Percentiles rank a stretch among this genome's conserved stretches.
phyloP scores from a whole-genome alignment of 768 basidiomycete genomes.

The Lanmaoa pseudosensibilis region DNA sequence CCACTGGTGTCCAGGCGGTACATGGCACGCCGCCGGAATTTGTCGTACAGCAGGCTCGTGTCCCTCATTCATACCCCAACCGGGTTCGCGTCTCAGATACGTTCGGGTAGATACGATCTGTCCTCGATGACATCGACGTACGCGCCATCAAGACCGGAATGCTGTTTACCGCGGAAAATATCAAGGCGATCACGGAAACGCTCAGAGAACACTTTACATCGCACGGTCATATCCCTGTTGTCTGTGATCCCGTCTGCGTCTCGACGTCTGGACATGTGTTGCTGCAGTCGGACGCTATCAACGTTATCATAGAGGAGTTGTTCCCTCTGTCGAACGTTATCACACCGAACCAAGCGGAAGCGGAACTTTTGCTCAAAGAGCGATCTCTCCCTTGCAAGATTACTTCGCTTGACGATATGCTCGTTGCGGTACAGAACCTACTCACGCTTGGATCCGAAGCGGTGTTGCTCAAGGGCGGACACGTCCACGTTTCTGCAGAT shows the following conservation, averaged over 20 bases:
- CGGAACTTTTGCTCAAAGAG: constrained; percentile 61
- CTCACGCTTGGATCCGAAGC: constrained; percentile 48
- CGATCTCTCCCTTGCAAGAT: constrained; percentile 35
- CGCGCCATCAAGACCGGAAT: constrained; percentile 87
- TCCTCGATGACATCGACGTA: constrained; percentile 71
- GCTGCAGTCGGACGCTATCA: constrained; percentile 64
- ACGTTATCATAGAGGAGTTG: constrained; percentile 56
- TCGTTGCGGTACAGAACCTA: constrained; percentile 52
- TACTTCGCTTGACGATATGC: constrained; percentile 55
- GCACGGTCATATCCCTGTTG: constrained; percentile 48
- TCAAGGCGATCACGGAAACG: constrained; percentile 49
- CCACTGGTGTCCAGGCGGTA: constrained; percentile 75
- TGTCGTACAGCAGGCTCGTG: constrained; percentile 67
- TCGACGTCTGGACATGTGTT: constrained; percentile 87
- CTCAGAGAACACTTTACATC: constrained; percentile 44
- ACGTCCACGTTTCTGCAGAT: constrained; percentile 47
- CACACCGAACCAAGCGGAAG: constrained; percentile 86
- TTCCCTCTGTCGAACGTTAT: constrained; percentile 71
- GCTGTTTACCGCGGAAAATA: constrained; percentile 65
- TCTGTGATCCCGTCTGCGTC: constrained; percentile 90
- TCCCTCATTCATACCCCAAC: background rate
- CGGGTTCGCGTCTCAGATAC: background rate
- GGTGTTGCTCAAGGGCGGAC: constrained; percentile 86
- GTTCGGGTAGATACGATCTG: constrained; percentile 56
- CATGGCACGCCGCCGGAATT: constrained; percentile 68